Evolutionary conservation across 2,329 filamentous ascomycete species (phyloP), one percentile per base, ranked within the genome.

Genomic region (Diaporthe sp.): DNA sequence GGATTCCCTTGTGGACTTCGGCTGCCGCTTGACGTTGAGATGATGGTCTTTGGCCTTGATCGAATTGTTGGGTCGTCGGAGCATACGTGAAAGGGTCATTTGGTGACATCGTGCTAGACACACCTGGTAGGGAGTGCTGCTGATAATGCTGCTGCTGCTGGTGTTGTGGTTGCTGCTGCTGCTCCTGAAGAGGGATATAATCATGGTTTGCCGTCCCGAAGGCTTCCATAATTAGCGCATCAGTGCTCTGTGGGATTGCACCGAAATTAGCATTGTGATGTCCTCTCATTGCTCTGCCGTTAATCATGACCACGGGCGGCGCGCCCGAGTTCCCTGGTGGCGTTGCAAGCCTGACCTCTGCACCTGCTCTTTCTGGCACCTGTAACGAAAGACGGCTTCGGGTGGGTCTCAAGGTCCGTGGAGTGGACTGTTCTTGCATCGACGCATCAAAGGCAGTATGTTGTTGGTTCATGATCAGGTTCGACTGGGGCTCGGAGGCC

Each of bases 331-430:
- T 70, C 34, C 65, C 67, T 28, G 55, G 60, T 2, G 83, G 82
- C 2, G 82, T 82, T 9, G 83, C 81, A 12, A 84, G 77, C 12
- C 82, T 78, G 10, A 83, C 81, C 53, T 82, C 79, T 17, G 80
- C 80, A 2, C 82, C 82, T 17, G 80, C 78, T 12, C 82, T 77
- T 58, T 81, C 79, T 3, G 92, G 92, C 0, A 93, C 92, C 79
- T 93, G 91, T 0, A 93, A 84, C 28, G 90, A 91, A 9, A 93
- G 83, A 28, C 90, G 84, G 72, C 87, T 87, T 28, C 89, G 88
- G 68, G 87, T 84, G 47, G 79, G n/a, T 47, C 80, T 80, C 17
- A 79, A 79, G 60, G 72, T 51, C 10, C 37, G 51, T 8, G 34
- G 13, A 47, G 63, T 60, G 15, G 72, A 15, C 25, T 76, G 55